These are phyloP conservation scores for Pulveroboletus sp. DNA, from an alignment of 768 basidiomycete species.

Conservation along the genomic window DNA sequence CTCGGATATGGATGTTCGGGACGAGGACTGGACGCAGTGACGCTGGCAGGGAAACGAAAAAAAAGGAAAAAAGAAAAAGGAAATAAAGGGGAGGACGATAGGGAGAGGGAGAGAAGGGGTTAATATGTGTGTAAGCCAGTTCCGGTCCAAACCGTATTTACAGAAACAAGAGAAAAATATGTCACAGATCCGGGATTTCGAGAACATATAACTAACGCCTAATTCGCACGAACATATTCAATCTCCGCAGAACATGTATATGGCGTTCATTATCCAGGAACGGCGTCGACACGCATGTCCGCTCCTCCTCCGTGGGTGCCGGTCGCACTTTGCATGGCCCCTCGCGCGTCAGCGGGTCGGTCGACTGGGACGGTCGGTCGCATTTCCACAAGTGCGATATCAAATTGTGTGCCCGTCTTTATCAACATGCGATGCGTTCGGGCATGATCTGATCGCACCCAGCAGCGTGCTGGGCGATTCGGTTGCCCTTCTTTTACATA, in stretches of 20 bases:
- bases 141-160: conserved; percentile 37
- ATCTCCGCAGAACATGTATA: conserved; percentile 30
- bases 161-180: conserved; percentile 38
- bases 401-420: conserved; percentile 29
- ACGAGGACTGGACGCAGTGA: neutral
- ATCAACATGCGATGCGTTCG: conserved; percentile 28
- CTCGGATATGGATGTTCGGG: conserved; percentile 9
- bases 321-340: conserved; percentile 10
- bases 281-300: conserved; percentile 23
- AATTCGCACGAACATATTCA: conserved; percentile 32
- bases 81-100: conserved; percentile 10
- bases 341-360: too few relatives aligned
- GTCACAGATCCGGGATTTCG: conserved; percentile 38
- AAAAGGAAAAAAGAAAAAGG: conserved; percentile 6
- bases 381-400: conserved; percentile 32
- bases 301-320: conserved; percentile 20
- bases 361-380: too few relatives aligned
- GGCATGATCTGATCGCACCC: conserved; percentile 29
- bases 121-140: conserved; percentile 34
- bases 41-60: conserved; percentile 6
- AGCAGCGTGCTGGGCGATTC: conserved; percentile 21
- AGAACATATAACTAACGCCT: conserved; percentile 36
- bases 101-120: conserved; percentile 24
- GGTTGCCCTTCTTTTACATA: conserved; percentile 34
- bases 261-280: conserved; percentile 32